A percentile compares a stretch with the other conserved stretches of the same genome.
phyloP scores from a whole-genome alignment of 2,329 filamentous ascomycete genomes.

The Colletotrichum liriopes region DNA sequence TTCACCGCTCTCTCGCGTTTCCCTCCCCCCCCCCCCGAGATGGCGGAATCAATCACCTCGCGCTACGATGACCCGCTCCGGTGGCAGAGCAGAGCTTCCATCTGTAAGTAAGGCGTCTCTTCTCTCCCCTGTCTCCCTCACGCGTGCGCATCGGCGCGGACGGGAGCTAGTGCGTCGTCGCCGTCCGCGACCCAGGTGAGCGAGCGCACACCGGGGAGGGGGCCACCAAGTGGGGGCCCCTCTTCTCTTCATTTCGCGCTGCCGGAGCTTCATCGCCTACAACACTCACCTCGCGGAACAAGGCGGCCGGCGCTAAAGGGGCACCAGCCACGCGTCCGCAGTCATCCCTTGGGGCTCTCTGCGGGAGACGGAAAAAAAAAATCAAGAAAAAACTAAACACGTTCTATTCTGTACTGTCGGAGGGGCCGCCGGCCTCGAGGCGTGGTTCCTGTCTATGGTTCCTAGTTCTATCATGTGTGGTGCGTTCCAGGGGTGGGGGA shows the following conservation, averaged over 20 bases:
- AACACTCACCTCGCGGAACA: neutral
- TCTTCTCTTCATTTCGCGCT: neutral
- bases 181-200: neutral
- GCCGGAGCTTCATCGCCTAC: neutral
- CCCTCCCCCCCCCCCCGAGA: neutral
- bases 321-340: neutral
- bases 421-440: neutral
- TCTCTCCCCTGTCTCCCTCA: neutral
- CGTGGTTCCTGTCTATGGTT: neutral
- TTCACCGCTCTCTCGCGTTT: neutral
- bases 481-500: neutral
- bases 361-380: neutral
- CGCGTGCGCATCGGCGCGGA: neutral
- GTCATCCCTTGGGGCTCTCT: neutral
- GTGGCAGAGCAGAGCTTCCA: neutral
- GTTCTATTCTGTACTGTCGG: neutral
- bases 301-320: neutral
- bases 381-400: no score
- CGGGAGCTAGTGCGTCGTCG: neutral
- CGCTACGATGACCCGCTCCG: neutral
- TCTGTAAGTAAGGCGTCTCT: constrained; percentile 5
- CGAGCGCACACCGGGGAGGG: neutral
- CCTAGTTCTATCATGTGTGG: neutral
- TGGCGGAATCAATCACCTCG: neutral
- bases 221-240: neutral